Base-by-base conservation (phyloP, 176 grass and related monocot species). In the barley (Hordeum vulgare) region DNA sequence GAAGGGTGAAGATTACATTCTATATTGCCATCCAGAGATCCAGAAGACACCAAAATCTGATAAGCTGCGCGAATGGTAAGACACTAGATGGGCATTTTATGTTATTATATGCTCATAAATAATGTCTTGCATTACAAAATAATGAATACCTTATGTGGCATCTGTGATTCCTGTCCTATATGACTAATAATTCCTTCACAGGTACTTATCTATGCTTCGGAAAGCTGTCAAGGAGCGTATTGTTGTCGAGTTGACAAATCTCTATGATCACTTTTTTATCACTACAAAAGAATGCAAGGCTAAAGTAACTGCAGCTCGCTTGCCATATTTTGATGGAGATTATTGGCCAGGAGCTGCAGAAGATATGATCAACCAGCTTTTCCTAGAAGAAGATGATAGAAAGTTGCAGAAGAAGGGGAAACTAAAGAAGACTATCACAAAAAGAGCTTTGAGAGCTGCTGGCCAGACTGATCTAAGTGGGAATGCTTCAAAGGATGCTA, bases 241-340 rank as follows among this genome's bases (percentile, higher is more conserved):
- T 74, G 96, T 95, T 71, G 93, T 88, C 53, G 89, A 93, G n/a
- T 40, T 86, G 20, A 98, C 93, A 49, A 98, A 98, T 79, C 82
- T 98, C 39, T 91, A 98, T 72, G 96, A 95, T 42, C 85, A 95
- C 57, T 95, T 95, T 69, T 98, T 98, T 76, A 61, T 42, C 12
- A 83, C 61, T 40, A 83, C 29, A 20, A 68, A 76, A 71, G 96
- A 93, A 69, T 91, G 90, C 89, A 98, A 89, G 58, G 89, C 83
- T 72, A 93, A 91, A 72, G 83, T 90, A 71, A 91, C 96, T 21
- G 96, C 96, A 37, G 75, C 93, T 71, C 86, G 93, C 49, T 86
- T 95, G 87, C 96, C 96, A 62, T 98, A 98, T 74, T 98, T 98
- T 80, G 96, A 98, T 85, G 96, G 96, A 51, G 96, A 98, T 83